Base-by-base conservation (phyloP, 2,329 filamentous ascomycete genomes). In the Emericellopsis cladophorae region DNA sequence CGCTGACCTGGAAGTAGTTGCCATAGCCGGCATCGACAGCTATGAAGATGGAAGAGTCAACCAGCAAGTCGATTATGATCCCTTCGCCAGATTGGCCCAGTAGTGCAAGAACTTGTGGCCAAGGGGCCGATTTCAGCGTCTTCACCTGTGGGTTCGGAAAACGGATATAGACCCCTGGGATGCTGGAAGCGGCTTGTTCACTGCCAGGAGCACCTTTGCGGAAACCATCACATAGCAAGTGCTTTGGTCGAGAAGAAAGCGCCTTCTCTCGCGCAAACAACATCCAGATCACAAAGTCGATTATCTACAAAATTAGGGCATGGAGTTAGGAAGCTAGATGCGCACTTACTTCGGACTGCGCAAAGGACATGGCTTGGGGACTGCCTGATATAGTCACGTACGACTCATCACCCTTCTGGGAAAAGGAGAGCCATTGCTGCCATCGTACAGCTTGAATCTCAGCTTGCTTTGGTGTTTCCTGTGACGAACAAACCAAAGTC, bases 141-240 rank as follows among this genome's bases (percentile, higher is more conserved):
- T 75, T 66, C 12, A 84, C 80, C 57, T 85, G 76, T 31, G 72
- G 72, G 51, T 95, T 95, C 1, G 74, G 73, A 48, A 79, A 75
- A 7, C 71, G 63, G 10, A 68, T 69, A 43, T 73, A 71, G 7
- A 94, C 53, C 0, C 83, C 86, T 0, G 79, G 81, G 34, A 92
- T 79, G 7, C 50, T 56, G 29, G 66, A 66, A 8, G 46, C 45
- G 2, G 42, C 44, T 11, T 56, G 48, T 6, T 53, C 52, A 6
- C 47, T 51, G 22, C 56, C 60, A 26, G 49, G 54, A 29, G 49
- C 48, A 22, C 61, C 55, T 48, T 70, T 75, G 50, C 81, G 76
- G 51, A 81, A 94, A 21, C 90, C 90, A 65, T 94, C 81, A 49
- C 86, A 89, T 5, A 98, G 72, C 5, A 95, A 53, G 60, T 95